Evolutionary conservation across 345 rosid genomes (phyloP).

Genomic region (Brassica cretica): DNA sequence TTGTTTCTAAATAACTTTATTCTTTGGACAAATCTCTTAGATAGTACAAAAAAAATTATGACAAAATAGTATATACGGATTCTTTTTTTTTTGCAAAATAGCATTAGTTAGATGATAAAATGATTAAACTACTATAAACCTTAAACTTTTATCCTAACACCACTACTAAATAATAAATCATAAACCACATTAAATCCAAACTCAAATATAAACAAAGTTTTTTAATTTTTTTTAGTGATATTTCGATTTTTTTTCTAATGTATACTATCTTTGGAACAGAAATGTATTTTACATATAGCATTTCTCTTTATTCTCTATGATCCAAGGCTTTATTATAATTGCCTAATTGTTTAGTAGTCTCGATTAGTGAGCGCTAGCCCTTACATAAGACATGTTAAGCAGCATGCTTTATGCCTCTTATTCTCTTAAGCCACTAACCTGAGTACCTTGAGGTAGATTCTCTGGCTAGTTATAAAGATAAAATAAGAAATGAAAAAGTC

Average conservation of each 20-base stretch:
- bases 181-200: background rate
- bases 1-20: background rate
- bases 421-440: constrained; percentile 7
- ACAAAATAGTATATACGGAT: background rate
- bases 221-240: too few relatives aligned
- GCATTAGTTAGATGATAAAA: background rate
- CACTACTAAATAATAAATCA: background rate
- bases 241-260: background rate
- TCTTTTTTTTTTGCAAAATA: too few relatives aligned
- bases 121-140: background rate
- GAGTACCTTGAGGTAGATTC: constrained; percentile 1
- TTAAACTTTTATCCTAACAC: background rate
- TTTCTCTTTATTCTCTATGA: background rate
- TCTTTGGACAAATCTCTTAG: background rate
- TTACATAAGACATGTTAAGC: constrained; percentile 2
- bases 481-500: constrained; percentile 1
- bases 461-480: constrained; percentile 2
- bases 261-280: too few relatives aligned
- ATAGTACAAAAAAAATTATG: background rate
- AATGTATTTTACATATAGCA: too few relatives aligned
- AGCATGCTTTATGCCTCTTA: constrained; percentile 4
- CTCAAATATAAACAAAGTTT: background rate
- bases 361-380: background rate
- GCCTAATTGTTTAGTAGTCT: background rate
- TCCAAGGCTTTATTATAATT: background rate